Conservation (phyloP, 345 rosid species). For the Lenwebbia sp. region DNA sequence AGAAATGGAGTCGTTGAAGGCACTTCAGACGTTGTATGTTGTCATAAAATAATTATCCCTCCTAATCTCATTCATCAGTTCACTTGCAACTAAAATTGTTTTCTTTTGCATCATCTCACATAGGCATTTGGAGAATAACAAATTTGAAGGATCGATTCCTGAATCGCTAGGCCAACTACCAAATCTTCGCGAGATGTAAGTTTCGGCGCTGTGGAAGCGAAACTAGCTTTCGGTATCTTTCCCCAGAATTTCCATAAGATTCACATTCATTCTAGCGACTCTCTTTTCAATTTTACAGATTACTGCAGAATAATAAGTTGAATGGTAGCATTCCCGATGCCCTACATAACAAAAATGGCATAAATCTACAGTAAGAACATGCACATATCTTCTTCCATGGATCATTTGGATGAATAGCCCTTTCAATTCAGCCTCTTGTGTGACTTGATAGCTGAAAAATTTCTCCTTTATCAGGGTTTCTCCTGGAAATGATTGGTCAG, state of each 20-base stretch:
- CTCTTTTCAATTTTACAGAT: conserved; percentile 34
- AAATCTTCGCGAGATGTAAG: conserved; percentile 49
- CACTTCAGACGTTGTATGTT: conserved; percentile 57
- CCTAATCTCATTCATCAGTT: background rate
- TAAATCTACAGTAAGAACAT: conserved; percentile 44
- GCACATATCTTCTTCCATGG: background rate
- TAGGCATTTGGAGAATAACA: conserved; percentile 79
- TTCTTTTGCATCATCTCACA: conserved; percentile 1
- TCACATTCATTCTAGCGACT: background rate
- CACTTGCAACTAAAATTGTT: background rate
- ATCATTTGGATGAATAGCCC: background rate
- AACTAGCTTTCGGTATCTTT: background rate
- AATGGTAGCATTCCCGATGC: conserved; percentile 44
- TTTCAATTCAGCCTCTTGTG: background rate
- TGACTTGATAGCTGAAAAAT: background rate
- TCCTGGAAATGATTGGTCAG: conserved; percentile 25
- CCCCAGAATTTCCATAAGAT: background rate
- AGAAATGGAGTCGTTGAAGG: conserved; percentile 31
- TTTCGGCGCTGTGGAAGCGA: background rate
- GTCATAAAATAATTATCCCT: background rate
- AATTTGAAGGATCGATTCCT: conserved; percentile 57
- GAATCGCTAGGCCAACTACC: conserved; percentile 42
- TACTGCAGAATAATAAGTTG: conserved; percentile 53
- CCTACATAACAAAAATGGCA: conserved; percentile 23
- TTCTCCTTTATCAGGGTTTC: conserved; percentile 36